Base-by-base conservation (phyloP, 2,329 filamentous ascomycete species). In the Verticillium albo-atrum region DNA sequence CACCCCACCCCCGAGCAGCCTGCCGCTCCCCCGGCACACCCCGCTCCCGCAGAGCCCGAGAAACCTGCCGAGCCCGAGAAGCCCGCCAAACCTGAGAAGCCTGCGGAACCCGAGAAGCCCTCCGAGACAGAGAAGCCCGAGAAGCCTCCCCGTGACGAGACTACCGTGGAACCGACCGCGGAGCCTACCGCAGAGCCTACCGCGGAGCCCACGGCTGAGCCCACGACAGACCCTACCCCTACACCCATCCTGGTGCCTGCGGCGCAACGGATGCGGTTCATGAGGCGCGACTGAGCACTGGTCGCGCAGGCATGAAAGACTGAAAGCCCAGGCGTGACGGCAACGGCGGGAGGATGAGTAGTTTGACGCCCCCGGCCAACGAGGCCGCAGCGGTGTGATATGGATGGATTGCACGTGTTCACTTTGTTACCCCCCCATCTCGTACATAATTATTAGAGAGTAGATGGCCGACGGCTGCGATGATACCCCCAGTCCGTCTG, bases 1-100 rank as follows among this genome's bases (percentile, higher is more conserved):
- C 55, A 51, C 15, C 58, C 55, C 17, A 27, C 50, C 27, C 58
- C 52, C 15, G 32, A 60, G 42, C 25, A 20, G 2, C 50, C 60
- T 2, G 58, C 58, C 23, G 55, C 37, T 15, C 28, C 58, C 3
- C 37, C 58, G 4, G 58, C 53, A 1, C 54, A 42, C 26, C 26
- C 57, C 20, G 54, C 34, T 4, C 51, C 53, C 25, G 42, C n/a
- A 9, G 42, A 47, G 42, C 42, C 42, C 35, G 35, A 37, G 15
- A 37, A 37, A 17, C 35, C 35, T 6, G 35, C 35, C 12, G 9
- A 37, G 15, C 35, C 35, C 14, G 20, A 23, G 20, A 47, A 47
- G 42, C 42, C 42, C 6, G 20, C 42, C 3, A 20, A 47, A n/a
- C 42, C 42, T 2, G 42, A 47, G 20, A 47, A 25, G 9, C 42